These are phyloP conservation scores for Candida xyloterini DNA, from an alignment of 805 yeast species.

Conservation along the genomic window DNA sequence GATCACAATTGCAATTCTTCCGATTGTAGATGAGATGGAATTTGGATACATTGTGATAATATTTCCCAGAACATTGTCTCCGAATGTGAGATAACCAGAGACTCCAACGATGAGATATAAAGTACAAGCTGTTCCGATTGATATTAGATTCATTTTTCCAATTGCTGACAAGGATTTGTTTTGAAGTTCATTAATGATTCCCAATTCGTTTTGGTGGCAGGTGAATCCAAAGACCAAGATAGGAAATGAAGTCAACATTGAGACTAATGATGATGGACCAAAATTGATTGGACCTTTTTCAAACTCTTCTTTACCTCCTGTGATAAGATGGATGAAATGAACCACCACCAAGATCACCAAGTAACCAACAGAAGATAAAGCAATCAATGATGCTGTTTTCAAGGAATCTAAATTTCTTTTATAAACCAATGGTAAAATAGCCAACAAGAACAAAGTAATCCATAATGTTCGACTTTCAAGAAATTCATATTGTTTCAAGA, in stretches of 20 bases:
- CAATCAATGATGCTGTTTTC: constrained; percentile 81
- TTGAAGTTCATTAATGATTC: constrained; percentile 76
- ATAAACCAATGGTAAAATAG: constrained; percentile 63
- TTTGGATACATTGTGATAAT: constrained; percentile 74
- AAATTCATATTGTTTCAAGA: constrained; percentile 18
- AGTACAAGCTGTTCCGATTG: constrained; percentile 57
- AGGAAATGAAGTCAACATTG: constrained; percentile 75
- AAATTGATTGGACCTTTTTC: constrained; percentile 51
- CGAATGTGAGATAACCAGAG: constrained; percentile 84
- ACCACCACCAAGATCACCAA: constrained; percentile 66
- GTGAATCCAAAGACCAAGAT: constrained; percentile 92
- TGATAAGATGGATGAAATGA: constrained; percentile 63
- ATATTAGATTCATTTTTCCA: constrained; percentile 44
- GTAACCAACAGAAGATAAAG: constrained; percentile 76
- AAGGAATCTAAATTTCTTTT: constrained; percentile 75
- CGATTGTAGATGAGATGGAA: constrained; percentile 65
- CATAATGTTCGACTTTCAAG: constrained; percentile 50
- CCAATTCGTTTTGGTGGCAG: constrained; percentile 93
- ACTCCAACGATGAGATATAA: constrained; percentile 74
- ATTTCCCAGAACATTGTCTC: constrained; percentile 74
- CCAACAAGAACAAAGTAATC: constrained; percentile 56
- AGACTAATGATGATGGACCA: constrained; percentile 43
- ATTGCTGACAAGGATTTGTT: constrained; percentile 49
- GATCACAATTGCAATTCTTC: constrained; percentile 75
- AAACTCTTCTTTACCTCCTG: constrained; percentile 52